Conservation (phyloP, 2,329 filamentous ascomycete species). For the Arthrobotrys conoides region DNA sequence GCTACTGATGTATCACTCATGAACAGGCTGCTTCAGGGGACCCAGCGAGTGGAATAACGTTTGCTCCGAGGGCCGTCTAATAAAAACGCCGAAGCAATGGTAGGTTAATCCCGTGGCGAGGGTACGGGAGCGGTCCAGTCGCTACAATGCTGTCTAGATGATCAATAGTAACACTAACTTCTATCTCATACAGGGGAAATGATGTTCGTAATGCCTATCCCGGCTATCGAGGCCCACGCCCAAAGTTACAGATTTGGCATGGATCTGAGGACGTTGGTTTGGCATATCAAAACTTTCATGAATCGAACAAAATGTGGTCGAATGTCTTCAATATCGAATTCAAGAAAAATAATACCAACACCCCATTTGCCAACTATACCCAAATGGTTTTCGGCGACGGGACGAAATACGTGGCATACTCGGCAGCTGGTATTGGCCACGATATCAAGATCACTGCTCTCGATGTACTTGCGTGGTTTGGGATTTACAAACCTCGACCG, state of each 20-base stretch:
- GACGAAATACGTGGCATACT: slow-evolving; percentile 65
- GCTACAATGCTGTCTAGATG: background rate
- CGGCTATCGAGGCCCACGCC: slow-evolving; percentile 66
- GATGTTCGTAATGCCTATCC: slow-evolving; percentile 66
- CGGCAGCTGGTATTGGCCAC: slow-evolving; percentile 62
- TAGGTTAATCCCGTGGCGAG: background rate
- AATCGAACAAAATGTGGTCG: slow-evolving; percentile 65
- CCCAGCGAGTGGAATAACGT: slow-evolving; percentile 39
- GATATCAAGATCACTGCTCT: slow-evolving; percentile 42
- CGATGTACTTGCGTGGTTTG: slow-evolving; percentile 45
- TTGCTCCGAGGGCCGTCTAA: slow-evolving; percentile 34
- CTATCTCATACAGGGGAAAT: slow-evolving; percentile 52
- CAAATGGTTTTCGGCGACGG: slow-evolving; percentile 66
- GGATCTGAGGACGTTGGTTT: slow-evolving; percentile 66
- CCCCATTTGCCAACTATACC: slow-evolving; percentile 65
- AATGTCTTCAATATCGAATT: slow-evolving; percentile 61
- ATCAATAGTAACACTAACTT: background rate
- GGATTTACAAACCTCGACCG: slow-evolving; percentile 35
- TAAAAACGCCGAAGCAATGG: slow-evolving; percentile 52
- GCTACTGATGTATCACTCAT: background rate
- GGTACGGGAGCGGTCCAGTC: too few species aligned
- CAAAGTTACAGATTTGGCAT: slow-evolving; percentile 66
- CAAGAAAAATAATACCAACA: slow-evolving; percentile 63
- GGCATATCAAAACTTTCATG: slow-evolving; percentile 63
- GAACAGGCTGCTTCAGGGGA: slow-evolving; percentile 65